Percentiles rank a stretch among this genome's conserved stretches.
Conservation (phyloP, 148 eudicot species). For the Diospyros lotus region DNA sequence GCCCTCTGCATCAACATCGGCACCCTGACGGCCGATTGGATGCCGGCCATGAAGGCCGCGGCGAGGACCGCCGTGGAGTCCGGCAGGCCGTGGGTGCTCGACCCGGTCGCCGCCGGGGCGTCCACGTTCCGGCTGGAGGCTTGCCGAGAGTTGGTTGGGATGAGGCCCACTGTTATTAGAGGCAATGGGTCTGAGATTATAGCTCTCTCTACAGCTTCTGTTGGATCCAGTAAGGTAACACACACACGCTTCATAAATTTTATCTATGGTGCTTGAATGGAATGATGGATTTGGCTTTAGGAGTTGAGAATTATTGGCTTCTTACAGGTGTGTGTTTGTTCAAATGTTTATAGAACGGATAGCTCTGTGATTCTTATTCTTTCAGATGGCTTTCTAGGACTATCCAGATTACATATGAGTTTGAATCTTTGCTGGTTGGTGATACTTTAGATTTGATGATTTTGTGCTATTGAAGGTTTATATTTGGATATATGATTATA, state of each 20-base stretch:
- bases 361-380: no score
- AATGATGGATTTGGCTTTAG: no score
- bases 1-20: conserved; percentile 70
- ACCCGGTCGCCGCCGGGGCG: conserved; percentile 85
- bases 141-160: conserved; percentile 59
- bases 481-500: neutral
- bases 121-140: conserved; percentile 66
- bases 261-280: no score
- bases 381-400: no score
- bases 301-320: no score
- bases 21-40: conserved; percentile 53
- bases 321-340: no score
- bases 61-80: conserved; percentile 34
- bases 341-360: no score
- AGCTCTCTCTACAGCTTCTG: conserved; percentile 55
- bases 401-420: no score
- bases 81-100: conserved; percentile 80
- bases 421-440: no score
- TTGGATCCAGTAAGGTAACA: conserved; percentile 49
- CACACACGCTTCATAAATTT: neutral
- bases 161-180: conserved; percentile 69
- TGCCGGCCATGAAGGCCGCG: conserved; percentile 76
- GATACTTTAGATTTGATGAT: no score
- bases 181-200: conserved; percentile 92
- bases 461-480: no score